phyloP scores from a whole-genome alignment of 177 flowering plant species.

The Vitis hybrid region DNA sequence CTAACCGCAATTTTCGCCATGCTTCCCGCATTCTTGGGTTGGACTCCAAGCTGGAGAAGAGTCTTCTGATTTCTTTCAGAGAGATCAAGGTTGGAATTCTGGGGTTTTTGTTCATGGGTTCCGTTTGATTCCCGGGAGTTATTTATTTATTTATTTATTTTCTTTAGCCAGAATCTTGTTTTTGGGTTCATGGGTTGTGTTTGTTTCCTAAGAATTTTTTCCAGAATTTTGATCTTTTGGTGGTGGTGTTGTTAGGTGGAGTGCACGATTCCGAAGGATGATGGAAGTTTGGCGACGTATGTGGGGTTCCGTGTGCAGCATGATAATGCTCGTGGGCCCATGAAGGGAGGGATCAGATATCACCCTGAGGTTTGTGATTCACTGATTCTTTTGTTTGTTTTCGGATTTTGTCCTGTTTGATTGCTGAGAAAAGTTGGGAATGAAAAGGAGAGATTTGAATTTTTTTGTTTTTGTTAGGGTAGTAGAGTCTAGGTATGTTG shows the following conservation, averaged over 20 bases:
- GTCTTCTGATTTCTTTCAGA: constrained; percentile 70
- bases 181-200: neutral
- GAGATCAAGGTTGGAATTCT: constrained; percentile 57
- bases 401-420: neutral
- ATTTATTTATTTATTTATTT: too few relatives aligned
- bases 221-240: neutral
- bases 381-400: neutral
- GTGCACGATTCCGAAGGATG: constrained; percentile 87
- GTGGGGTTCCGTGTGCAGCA: constrained; percentile 83
- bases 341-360: constrained; percentile 88
- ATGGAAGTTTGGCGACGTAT: constrained; percentile 67
- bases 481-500: too few relatives aligned
- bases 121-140: neutral
- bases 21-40: constrained; percentile 70
- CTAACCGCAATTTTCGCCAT: constrained; percentile 61
- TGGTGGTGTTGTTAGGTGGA: constrained; percentile 49
- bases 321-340: constrained; percentile 86
- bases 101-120: neutral
- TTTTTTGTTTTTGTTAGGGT: too few relatives aligned
- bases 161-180: neutral
- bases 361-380: constrained; percentile 66
- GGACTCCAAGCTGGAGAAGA: constrained; percentile 68
- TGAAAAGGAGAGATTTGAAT: too few relatives aligned
- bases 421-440: too few relatives aligned
- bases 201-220: neutral